Evolutionary conservation across 2,329 filamentous ascomycete genomes (phyloP).

Genomic region (Chaetomium sp.): DNA sequence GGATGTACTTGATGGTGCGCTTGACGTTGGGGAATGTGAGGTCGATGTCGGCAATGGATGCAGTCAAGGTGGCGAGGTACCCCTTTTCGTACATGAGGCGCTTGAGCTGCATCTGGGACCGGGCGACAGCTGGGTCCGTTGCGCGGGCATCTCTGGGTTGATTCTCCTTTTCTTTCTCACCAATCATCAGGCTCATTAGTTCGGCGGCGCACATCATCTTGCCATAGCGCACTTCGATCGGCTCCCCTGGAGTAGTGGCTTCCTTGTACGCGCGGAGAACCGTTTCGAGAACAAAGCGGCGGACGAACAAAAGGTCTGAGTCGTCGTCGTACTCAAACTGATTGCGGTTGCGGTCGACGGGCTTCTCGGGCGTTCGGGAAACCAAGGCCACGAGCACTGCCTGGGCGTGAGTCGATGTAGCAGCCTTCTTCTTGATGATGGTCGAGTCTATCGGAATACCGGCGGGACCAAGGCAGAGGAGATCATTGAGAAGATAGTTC

Average conservation of each 20-base stretch:
- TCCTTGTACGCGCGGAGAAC: conserved; percentile 90
- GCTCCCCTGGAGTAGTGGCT: conserved; percentile 74
- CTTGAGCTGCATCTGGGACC: conserved; percentile 80
- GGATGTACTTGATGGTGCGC: conserved; percentile 92
- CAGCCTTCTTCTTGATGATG: conserved; percentile 77
- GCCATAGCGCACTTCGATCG: conserved; percentile 82
- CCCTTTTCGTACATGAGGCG: conserved; percentile 99
- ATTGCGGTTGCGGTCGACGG: conserved; percentile 58
- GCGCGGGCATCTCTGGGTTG: conserved; percentile 44
- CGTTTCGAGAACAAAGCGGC: conserved; percentile 93
- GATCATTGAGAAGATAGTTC: conserved; percentile 86
- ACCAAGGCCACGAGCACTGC: conserved; percentile 85
- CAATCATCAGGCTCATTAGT: conserved; percentile 90
- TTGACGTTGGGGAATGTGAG: conserved; percentile 92
- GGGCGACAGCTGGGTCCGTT: conserved; percentile 42
- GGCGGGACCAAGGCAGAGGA: conserved; percentile 65
- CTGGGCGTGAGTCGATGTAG: conserved; percentile 84
- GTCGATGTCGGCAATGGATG: conserved; percentile 92
- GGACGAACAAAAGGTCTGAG: conserved; percentile 83
- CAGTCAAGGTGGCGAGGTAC: conserved; percentile 83
- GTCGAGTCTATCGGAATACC: conserved; percentile 73
- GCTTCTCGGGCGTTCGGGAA: conserved; percentile 80
- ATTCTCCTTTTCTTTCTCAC: conserved; percentile 68
- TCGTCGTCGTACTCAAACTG: conserved; percentile 73
- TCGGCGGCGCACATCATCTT: conserved; percentile 86